Evolutionary conservation across 2,329 filamentous ascomycete genomes (phyloP), one percentile per base, ranked within the genome.

Genomic region (Alternaria rosae): DNA sequence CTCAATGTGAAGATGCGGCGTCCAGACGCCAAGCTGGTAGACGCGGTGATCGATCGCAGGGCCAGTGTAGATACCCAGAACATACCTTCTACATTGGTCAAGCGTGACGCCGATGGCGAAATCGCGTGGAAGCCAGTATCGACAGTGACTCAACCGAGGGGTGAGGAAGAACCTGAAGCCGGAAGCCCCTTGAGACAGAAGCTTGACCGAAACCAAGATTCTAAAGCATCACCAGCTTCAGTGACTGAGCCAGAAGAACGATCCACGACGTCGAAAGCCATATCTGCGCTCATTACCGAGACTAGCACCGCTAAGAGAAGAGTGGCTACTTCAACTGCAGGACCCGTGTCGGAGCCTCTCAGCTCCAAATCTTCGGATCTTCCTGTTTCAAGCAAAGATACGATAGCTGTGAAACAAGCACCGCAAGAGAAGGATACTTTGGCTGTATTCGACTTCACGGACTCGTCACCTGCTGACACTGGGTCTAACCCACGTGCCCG

Each of bases 1-100:
- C 72, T 85, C 15, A 76, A 77, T 47, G 80, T 78, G 15, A 85
- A 85, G 67, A 85, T 85, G 82, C 77, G 83, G 20, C 78, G 83
- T 25, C 82, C 83, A 2, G 78, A 77, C 52, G 82, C 83, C 64
- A 78, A 82, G 53, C 71, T 84, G 55, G 80, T 80, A 2, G 82
- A 84, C 66, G 83, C 83, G 2, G 77, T 85, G 6, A 50, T 72
- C 5, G 68, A 72, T 8, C 59, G 70, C 52, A 71, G 70, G 53
- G 70, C 67, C 7, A 77, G 71, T 53, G 70, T 69, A 20, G 74
- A 74, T n/a, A 61, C 71, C 5, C 66, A 71, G 41, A 51, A 61
- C 8, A 61, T 68, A 28, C 70, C 68, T 26, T 60, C 67, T 6
- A 71, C 71, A 30, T 60, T 66, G 35, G 70, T 76, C 53, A 79